phyloP scores from a whole-genome alignment of 768 basidiomycete genomes.

The Pilatotrama ljubarskyi region DNA sequence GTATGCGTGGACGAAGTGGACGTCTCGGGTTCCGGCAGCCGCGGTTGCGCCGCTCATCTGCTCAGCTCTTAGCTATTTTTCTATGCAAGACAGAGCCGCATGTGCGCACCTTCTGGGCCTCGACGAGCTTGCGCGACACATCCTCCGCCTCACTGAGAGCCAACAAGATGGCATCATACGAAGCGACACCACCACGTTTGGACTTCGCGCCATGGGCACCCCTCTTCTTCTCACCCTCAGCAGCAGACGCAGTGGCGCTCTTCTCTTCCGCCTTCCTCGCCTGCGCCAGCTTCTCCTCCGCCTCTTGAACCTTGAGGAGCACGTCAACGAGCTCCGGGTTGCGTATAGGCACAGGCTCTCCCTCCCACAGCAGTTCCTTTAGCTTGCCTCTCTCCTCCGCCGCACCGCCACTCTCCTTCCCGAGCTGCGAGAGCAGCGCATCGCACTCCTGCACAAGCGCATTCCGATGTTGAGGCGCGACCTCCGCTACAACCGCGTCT shows the following conservation, averaged over 20 bases:
- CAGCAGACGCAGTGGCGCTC: conserved; percentile 31
- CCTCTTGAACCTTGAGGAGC: conserved; percentile 78
- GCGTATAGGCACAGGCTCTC: conserved; percentile 77
- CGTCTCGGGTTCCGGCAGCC: conserved; percentile 59
- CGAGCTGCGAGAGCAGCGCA: conserved; percentile 51
- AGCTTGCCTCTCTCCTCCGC: conserved; percentile 55
- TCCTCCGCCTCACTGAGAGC: conserved; percentile 90
- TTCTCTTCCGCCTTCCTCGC: conserved; percentile 28
- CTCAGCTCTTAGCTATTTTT: conserved; percentile 4
- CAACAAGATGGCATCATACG: conserved; percentile 82
- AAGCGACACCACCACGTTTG: conserved; percentile 76
- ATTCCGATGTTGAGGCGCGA: conserved; percentile 56
- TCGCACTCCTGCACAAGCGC: conserved; percentile 67
- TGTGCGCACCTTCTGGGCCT: conserved; percentile 73
- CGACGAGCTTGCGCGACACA: conserved; percentile 74
- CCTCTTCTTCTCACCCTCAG: conserved; percentile 40
- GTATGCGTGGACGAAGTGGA: conserved; percentile 84
- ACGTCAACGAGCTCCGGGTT: conserved; percentile 92
- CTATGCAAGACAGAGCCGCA: background rate
- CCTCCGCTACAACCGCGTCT: conserved; percentile 67
- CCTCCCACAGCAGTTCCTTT: conserved; percentile 73
- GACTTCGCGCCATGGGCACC: conserved; percentile 44
- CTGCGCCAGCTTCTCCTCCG: conserved; percentile 57
- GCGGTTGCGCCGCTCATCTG: conserved; percentile 46
- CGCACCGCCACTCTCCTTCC: conserved; percentile 40